phyloP scores from a whole-genome alignment of 2,329 filamentous ascomycete species.

The Cordyceps cicadae region DNA sequence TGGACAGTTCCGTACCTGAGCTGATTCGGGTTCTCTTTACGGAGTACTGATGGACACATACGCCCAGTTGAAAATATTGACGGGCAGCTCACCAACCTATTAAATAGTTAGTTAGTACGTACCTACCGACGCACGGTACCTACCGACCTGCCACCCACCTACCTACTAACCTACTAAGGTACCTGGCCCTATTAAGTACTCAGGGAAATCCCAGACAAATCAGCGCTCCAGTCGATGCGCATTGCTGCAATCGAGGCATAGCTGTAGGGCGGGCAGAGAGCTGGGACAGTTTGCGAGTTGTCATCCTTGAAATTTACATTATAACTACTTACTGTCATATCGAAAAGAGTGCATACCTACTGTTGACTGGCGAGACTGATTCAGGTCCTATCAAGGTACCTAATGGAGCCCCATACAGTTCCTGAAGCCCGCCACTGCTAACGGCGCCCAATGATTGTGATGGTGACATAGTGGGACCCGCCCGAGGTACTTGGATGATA shows the following conservation, averaged over 20 bases:
- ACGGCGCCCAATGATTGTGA: background rate
- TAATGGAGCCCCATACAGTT: background rate
- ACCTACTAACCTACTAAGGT: too few species aligned
- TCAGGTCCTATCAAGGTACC: background rate
- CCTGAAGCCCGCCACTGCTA: background rate
- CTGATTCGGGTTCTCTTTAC: background rate
- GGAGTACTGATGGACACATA: background rate
- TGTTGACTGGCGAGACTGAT: background rate
- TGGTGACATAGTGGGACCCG: background rate
- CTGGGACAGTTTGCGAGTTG: background rate
- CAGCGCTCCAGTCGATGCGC: background rate
- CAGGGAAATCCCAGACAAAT: background rate
- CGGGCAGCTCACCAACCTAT: too few species aligned
- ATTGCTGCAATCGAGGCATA: background rate
- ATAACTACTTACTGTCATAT: too few species aligned
- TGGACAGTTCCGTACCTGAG: background rate
- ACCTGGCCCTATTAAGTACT: background rate
- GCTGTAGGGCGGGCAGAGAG: background rate
- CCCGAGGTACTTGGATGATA: background rate
- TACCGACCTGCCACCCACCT: too few species aligned
- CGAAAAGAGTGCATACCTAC: too few species aligned
- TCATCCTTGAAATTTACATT: background rate
- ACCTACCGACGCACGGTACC: too few species aligned
- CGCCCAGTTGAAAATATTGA: background rate
- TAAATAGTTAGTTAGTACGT: too few species aligned